Evolutionary conservation across 768 basidiomycete species (phyloP).

Genomic region (Russula sp.): DNA sequence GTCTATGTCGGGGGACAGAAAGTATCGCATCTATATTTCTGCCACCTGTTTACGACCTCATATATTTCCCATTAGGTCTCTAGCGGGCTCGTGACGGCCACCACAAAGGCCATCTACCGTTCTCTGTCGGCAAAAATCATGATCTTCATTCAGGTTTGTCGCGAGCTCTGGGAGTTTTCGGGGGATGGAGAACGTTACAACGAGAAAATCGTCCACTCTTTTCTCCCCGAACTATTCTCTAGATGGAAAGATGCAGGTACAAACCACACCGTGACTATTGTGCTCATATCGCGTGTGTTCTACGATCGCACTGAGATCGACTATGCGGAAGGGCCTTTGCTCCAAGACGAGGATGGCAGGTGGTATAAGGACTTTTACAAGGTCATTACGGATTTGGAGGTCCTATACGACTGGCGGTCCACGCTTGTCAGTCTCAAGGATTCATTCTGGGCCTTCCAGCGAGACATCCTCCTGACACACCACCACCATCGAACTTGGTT

Average conservation of each 20-base stretch:
- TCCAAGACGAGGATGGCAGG: constrained; percentile 61
- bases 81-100: constrained; percentile 68
- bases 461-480: constrained; percentile 84
- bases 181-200: constrained; percentile 94
- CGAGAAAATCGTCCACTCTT: constrained; percentile 97
- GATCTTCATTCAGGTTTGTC: constrained; percentile 93
- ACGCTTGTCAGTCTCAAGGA: constrained; percentile 83
- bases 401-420: constrained; percentile 79
- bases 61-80: constrained; percentile 44
- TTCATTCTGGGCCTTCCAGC: constrained; percentile 85
- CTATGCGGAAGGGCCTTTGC: constrained; percentile 77
- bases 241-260: constrained; percentile 81
- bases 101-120: constrained; percentile 85
- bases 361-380: constrained; percentile 98
- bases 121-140: constrained; percentile 88
- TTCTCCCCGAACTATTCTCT: constrained; percentile 81
- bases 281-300: constrained; percentile 87
- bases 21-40: constrained; percentile 32
- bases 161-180: constrained; percentile 94
- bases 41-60: neutral
- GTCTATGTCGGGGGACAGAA: constrained; percentile 67
- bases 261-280: constrained; percentile 90
- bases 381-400: constrained; percentile 88
- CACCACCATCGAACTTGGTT: constrained; percentile 70
- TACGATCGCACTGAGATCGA: constrained; percentile 76